Percentiles rank a stretch among this genome's conserved stretches.
phyloP scores from a whole-genome alignment of 768 basidiomycete genomes.

The Russula foetens region DNA sequence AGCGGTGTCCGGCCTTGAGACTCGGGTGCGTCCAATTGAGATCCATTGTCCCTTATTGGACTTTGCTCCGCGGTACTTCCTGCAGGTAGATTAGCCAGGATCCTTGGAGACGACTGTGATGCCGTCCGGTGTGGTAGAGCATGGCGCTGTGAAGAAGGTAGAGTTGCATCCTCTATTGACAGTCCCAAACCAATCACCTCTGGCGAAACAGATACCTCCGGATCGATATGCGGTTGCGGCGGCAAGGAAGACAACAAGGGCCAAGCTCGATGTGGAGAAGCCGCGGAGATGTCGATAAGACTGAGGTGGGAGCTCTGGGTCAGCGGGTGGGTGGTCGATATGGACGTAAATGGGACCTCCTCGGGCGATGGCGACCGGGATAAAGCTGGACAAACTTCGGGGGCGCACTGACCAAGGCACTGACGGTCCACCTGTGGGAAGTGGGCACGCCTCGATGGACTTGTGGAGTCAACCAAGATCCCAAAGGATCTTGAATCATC shows the following conservation, averaged over 20 bases:
- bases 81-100: background rate
- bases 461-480: background rate
- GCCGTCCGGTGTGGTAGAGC: background rate
- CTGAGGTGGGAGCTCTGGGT: background rate
- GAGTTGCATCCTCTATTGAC: background rate
- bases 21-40: background rate
- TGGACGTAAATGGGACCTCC: background rate
- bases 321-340: background rate
- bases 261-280: background rate
- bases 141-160: background rate
- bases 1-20: background rate
- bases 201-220: background rate
- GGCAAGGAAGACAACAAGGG: background rate
- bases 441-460: background rate
- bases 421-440: background rate
- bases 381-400: background rate
- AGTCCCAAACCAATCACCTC: background rate
- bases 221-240: background rate
- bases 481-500: background rate
- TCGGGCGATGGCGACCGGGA: background rate
- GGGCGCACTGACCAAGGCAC: background rate
- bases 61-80: background rate
- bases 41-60: background rate
- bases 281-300: background rate
- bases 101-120: background rate